Percentiles rank a stretch among this genome's conserved stretches.
phyloP scores from a whole-genome alignment of 345 rosid genomes.

The Hibiscus trionum region DNA sequence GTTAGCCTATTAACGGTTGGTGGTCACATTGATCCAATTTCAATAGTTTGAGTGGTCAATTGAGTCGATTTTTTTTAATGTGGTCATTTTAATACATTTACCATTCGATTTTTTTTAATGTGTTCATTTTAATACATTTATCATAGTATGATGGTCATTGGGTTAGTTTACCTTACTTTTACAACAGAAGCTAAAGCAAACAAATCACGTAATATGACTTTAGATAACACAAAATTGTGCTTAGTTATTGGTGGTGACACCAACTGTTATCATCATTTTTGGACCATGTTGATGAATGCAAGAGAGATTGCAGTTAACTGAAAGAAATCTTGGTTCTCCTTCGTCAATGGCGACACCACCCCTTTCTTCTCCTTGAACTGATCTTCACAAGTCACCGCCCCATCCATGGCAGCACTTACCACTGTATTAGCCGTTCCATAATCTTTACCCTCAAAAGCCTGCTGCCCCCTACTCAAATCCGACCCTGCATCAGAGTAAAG shows the following conservation, averaged over 20 bases:
- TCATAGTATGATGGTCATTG: too few relatives aligned
- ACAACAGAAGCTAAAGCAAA: too few relatives aligned
- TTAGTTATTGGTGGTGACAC: background rate
- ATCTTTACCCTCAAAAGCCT: conserved; percentile 13
- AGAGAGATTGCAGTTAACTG: conserved; percentile 26
- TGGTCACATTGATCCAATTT: too few relatives aligned
- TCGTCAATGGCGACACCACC: conserved; percentile 18
- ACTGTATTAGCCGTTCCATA: conserved; percentile 18
- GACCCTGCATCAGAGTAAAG: conserved; percentile 24
- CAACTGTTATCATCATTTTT: background rate
- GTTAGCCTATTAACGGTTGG: too few relatives aligned
- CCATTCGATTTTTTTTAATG: too few relatives aligned
- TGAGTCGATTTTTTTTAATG: too few relatives aligned
- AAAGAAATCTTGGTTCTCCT: conserved; percentile 25
- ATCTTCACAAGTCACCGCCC: conserved; percentile 33
- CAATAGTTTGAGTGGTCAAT: too few relatives aligned
- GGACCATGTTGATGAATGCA: conserved; percentile 30
- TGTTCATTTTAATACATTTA: too few relatives aligned
- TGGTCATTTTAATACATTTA: too few relatives aligned
- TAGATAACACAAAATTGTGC: too few relatives aligned
- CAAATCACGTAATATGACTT: too few relatives aligned
- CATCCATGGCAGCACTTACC: conserved; percentile 38
- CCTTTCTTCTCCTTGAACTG: conserved; percentile 29
- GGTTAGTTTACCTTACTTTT: too few relatives aligned
- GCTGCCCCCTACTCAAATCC: conserved; percentile 13